These are phyloP conservation scores for Phialophora expanda DNA, from an alignment of 2,329 filamentous ascomycete genomes.

Conservation along the genomic window DNA sequence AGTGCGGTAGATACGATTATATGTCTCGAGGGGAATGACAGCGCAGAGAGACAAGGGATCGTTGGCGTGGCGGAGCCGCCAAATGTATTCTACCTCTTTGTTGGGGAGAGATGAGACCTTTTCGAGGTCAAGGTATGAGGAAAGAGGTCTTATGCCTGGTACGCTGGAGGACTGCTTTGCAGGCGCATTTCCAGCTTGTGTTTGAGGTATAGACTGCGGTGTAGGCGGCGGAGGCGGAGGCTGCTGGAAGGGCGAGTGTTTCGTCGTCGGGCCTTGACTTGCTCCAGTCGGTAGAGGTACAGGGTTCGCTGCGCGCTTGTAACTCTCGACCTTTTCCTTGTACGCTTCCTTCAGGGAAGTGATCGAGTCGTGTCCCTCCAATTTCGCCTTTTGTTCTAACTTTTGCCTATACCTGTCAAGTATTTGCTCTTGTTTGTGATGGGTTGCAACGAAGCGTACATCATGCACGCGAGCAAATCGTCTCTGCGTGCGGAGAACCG, in stretches of 20 bases:
- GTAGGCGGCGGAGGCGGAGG: conserved; percentile 46
- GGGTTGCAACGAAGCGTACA: conserved; percentile 85
- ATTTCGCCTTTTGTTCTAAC: conserved; percentile 78
- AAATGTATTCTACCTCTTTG: conserved; percentile 84
- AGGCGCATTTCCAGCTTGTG: conserved; percentile 41
- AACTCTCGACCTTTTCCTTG: conserved; percentile 76
- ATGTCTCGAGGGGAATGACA: conserved; percentile 74
- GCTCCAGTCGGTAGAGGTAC: conserved; percentile 45
- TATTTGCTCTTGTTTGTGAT: conserved; percentile 69
- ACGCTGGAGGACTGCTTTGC: conserved; percentile 18
- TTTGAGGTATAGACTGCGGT: conserved; percentile 49
- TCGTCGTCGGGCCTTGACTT: conserved; percentile 40
- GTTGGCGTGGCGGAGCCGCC: conserved; percentile 83
- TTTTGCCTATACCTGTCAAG: conserved; percentile 87
- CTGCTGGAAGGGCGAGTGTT: conserved; percentile 37
- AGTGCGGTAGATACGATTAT: conserved; percentile 70
- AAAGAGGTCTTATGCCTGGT: conserved; percentile 66
- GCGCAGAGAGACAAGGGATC: conserved; percentile 81
- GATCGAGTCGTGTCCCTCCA: conserved; percentile 69
- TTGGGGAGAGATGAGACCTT: conserved; percentile 75
- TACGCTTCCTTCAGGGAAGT: conserved; percentile 75
- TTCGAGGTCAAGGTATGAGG: conserved; percentile 75
- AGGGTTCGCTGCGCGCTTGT: conserved; percentile 67
- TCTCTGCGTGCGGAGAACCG: conserved; percentile 60
- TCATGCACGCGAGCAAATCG: conserved; percentile 93